Evolutionary conservation across 208 protist genomes (phyloP).

Genomic region (Wallacemonas collosoma): DNA sequence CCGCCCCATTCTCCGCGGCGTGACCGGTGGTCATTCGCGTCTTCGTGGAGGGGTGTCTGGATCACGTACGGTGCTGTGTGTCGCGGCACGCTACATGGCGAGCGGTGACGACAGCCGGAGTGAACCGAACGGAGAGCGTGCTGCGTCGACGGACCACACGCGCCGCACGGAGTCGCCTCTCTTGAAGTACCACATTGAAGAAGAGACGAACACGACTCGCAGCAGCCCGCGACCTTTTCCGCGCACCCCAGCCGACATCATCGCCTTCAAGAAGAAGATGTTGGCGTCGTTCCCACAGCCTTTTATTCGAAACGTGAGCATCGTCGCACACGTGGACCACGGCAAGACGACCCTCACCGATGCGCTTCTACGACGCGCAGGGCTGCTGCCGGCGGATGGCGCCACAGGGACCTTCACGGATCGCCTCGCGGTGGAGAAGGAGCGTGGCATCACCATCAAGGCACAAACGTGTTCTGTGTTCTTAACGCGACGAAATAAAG

Average conservation of each 20-base stretch:
- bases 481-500: conserved; percentile 19
- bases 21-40: too few relatives aligned
- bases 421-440: conserved; percentile 94
- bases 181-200: conserved; percentile 29
- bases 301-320: conserved; percentile 89
- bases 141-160: not conserved
- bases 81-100: not conserved
- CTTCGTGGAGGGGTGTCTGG: too few relatives aligned
- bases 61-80: too few relatives aligned
- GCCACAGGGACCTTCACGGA: conserved; percentile 89
- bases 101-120: not conserved
- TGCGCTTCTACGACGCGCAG: conserved; percentile 80
- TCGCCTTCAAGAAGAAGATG: conserved; percentile 42
- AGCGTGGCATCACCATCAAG: conserved; percentile 97
- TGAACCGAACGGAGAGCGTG: not conserved
- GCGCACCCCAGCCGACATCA: conserved; percentile 30
- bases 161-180: not conserved
- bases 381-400: conserved; percentile 65
- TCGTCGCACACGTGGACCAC: conserved; percentile 94
- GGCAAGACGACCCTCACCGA: conserved; percentile 94
- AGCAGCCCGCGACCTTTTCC: conserved; percentile 38
- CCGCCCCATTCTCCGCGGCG: too few relatives aligned
- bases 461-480: conserved; percentile 94
- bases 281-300: conserved; percentile 52
- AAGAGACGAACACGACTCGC: conserved; percentile 31